Percentiles rank a stretch among this genome's conserved stretches.
phyloP scores from a whole-genome alignment of 2,329 filamentous ascomycete species.

The Myriosclerotinia scirpicola region DNA sequence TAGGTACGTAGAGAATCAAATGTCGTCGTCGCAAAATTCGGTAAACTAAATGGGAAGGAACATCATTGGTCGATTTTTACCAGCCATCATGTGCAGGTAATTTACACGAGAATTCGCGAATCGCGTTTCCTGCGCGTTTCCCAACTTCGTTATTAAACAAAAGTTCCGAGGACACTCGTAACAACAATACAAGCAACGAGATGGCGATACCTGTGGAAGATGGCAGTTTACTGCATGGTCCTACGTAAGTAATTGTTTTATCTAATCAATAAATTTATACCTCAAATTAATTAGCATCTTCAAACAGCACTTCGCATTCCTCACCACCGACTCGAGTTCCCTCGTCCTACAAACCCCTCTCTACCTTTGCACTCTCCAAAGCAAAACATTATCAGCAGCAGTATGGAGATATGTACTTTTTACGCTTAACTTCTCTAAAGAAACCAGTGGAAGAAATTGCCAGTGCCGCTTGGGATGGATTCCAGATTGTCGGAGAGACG shows the following conservation, averaged over 20 bases:
- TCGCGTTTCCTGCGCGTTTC: constrained; percentile 16
- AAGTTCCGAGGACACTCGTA: neutral
- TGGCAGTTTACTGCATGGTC: constrained; percentile 18
- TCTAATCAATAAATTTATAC: neutral
- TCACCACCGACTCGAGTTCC: constrained; percentile 30
- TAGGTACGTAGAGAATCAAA: too few relatives aligned
- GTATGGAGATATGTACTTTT: constrained; percentile 96
- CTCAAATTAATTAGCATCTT: neutral
- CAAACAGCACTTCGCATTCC: constrained; percentile 13
- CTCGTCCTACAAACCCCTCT: constrained; percentile 70
- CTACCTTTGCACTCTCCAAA: constrained; percentile 71
- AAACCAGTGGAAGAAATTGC: constrained; percentile 76
- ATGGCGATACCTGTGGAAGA: constrained; percentile 20
- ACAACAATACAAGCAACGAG: neutral
- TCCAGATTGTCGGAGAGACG: constrained; percentile 73
- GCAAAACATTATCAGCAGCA: constrained; percentile 84
- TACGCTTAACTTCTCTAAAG: constrained; percentile 85
- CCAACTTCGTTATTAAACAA: neutral
- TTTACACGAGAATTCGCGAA: constrained; percentile 24
- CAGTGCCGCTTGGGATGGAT: constrained; percentile 71
- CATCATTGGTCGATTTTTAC: neutral
- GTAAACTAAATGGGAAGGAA: too few relatives aligned
- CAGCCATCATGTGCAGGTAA: constrained; percentile 12
- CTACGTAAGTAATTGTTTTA: constrained; percentile 12
- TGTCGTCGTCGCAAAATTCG: too few relatives aligned